Evolutionary conservation across 495 filamentous ascomycete genomes (phyloP), one percentile per base, ranked within the genome.

Genomic region (Penicillium tannophilum): DNA sequence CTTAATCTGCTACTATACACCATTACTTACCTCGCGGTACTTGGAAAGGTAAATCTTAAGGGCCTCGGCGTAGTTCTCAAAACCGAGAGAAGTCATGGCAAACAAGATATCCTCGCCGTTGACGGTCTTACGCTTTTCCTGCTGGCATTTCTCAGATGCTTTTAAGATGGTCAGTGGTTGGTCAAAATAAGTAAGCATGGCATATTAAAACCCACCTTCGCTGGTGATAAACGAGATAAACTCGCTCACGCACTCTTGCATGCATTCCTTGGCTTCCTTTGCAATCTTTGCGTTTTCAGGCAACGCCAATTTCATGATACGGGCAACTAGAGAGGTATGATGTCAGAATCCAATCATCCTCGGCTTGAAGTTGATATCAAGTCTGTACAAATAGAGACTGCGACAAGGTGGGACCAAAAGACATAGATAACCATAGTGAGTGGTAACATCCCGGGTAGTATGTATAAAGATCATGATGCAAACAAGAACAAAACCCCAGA

Each of bases 191-290:
- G 5, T 45, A 54, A 48, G 61, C 35, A 36, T 6, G 59, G 12
- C 30, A n/a, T 6, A 17, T 17, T 1, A 17, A 41, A 16, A 56
- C 71, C 55, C 69, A 96, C 94, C 94, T 84, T 98, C 94, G 73
- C 93, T 97, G 28, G 94, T 98, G 75, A 98, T 98, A 80, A 98
- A 98, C 17, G 93, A 97, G 80, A 98, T 98, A 76, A 98, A 98
- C 82, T 98, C 94, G 88, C 93, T 97, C 59, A 98, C 94, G 68
- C 94, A 98, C 78, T 98, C 94, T 74, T 98, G 94, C 94, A 98
- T 98, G 77, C 94, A 98, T 72, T 98, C 94, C 73, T 98, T 98
- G 33, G 94, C 94, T 74, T 98, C 94, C 69, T 98, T 98, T 43
- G 94, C 94, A 61, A 98, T 98, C 81, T 98, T 98, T 55, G 94